Conservation (phyloP, 2,329 filamentous ascomycete genomes). For the Moelleriella libera region DNA sequence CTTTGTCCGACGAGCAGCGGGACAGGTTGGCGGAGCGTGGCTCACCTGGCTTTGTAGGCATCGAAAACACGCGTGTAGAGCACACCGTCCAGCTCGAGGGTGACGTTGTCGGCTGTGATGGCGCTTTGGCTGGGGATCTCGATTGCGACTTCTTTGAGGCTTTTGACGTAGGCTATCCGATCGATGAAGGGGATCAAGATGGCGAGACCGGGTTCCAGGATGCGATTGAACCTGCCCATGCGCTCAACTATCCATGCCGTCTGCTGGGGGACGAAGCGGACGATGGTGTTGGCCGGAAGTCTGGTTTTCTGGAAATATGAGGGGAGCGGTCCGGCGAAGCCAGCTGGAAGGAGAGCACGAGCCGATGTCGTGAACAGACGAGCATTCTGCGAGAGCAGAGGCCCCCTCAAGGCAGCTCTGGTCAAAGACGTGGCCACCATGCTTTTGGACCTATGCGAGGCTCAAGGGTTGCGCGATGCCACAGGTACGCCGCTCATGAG, state of each 20-base stretch:
- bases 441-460: not conserved
- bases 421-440: conserved; percentile 4
- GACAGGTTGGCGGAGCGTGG: too few relatives aligned
- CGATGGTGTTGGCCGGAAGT: conserved; percentile 82
- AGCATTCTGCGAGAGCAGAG: conserved; percentile 6
- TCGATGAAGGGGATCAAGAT: conserved; percentile 83
- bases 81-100: conserved; percentile 87
- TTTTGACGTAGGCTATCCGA: conserved; percentile 95
- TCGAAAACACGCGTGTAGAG: conserved; percentile 94
- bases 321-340: conserved; percentile 26
- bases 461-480: not conserved
- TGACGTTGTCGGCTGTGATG: conserved; percentile 97
- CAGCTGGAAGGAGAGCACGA: conserved; percentile 17
- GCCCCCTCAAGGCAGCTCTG: conserved; percentile 3
- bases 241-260: conserved; percentile 99
- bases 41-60: conserved; percentile 88
- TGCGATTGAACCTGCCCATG: conserved; percentile 95
- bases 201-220: conserved; percentile 82
- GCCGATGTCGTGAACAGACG: conserved; percentile 16
- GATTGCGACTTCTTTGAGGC: conserved; percentile 86
- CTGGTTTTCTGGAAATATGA: conserved; percentile 68
- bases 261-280: conserved; percentile 98
- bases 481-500: too few relatives aligned
- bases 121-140: conserved; percentile 97
- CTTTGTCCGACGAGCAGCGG: too few relatives aligned